These are phyloP conservation scores for Metschnikowia sp. DNA, from an alignment of 805 yeast species.

Conservation along the genomic window DNA sequence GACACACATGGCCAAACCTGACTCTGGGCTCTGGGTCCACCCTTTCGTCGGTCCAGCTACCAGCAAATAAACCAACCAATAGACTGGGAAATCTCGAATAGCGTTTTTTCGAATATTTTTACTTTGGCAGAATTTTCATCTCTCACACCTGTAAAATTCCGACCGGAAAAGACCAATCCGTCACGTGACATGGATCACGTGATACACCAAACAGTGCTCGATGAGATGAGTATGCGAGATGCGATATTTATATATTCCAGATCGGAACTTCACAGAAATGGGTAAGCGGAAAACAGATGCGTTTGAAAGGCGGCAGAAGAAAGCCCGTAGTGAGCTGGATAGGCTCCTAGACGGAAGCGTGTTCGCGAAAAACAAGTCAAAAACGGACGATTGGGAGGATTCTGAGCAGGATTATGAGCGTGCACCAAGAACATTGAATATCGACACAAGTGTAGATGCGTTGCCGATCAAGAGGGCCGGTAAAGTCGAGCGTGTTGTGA, in stretches of 20 bases:
- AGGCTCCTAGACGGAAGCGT: conserved; percentile 35
- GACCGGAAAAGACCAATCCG: too few species aligned
- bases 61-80: too few species aligned
- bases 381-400: conserved; percentile 51
- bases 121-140: too few species aligned
- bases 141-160: background rate
- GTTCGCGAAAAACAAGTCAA: conserved; percentile 17
- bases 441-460: conserved; percentile 53
- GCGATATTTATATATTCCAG: background rate
- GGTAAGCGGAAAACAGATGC: conserved; percentile 14
- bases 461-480: conserved; percentile 80
- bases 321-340: conserved; percentile 36
- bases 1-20: too few species aligned
- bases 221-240: background rate
- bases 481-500: conserved; percentile 62
- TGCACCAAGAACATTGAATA: conserved; percentile 56
- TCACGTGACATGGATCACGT: conserved; percentile 1
- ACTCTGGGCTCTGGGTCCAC: too few species aligned
- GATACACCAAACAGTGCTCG: background rate
- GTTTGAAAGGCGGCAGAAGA: conserved; percentile 22
- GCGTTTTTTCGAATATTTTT: too few species aligned
- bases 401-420: conserved; percentile 79
- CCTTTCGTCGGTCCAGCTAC: too few species aligned
- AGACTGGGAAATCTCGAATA: too few species aligned
- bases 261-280: conserved; percentile 4